phyloP scores from a whole-genome alignment of 192 early-diverging fungal species.

The Spinellus fusiger region DNA sequence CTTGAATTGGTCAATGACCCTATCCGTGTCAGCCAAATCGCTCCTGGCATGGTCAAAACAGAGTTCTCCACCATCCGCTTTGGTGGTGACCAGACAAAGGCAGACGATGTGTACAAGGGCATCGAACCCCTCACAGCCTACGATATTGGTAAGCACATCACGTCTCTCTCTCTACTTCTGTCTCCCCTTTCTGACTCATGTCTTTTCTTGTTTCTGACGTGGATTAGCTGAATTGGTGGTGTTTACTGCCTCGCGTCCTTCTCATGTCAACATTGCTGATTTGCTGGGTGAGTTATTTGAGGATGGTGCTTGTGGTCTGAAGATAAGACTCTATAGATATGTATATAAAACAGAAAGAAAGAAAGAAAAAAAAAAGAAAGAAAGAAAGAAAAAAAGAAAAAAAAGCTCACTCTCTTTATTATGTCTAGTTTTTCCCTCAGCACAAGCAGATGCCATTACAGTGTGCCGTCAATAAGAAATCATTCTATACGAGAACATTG shows the following conservation, averaged over 20 bases:
- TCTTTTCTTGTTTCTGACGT: constrained; percentile 1
- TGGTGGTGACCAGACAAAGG: constrained; percentile 55
- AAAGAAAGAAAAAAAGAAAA: constrained; percentile 1
- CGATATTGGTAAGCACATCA: constrained; percentile 53
- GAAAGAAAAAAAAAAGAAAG: neutral
- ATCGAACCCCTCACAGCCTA: constrained; percentile 58
- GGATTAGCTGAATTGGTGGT: constrained; percentile 62
- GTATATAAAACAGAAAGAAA: constrained; percentile 1
- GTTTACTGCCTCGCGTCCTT: constrained; percentile 70
- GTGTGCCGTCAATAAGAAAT: too few species aligned
- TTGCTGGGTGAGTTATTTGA: constrained; percentile 40
- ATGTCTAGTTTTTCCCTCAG: too few species aligned
- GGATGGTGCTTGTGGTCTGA: too few species aligned
- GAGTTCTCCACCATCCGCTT: constrained; percentile 86
- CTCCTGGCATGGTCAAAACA: constrained; percentile 80
- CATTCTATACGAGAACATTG: too few species aligned
- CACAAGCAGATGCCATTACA: too few species aligned
- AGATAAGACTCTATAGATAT: too few species aligned
- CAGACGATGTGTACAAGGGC: constrained; percentile 73
- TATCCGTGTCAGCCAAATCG: constrained; percentile 71
- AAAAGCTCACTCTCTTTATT: too few species aligned
- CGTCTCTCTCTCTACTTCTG: neutral
- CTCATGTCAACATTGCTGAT: constrained; percentile 69
- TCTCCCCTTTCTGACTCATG: constrained; percentile 11
- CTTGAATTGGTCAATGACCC: constrained; percentile 70